Percentiles rank a stretch among this genome's conserved stretches.
These are phyloP conservation scores for Solanum neorickii DNA, from an alignment of 257 asterid genomes.

Conservation along the genomic window DNA sequence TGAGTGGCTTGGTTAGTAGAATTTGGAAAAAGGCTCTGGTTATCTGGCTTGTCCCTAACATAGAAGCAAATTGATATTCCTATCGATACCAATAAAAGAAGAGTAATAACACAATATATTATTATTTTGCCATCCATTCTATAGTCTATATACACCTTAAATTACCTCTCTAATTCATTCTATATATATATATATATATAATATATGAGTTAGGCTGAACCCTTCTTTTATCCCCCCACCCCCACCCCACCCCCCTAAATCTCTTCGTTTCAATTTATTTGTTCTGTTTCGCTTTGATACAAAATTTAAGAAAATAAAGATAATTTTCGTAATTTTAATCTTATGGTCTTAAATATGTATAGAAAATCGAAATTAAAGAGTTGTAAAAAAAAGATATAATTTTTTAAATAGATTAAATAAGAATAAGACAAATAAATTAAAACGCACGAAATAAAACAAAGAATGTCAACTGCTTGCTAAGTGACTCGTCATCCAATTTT, in stretches of 20 bases:
- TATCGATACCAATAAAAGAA: neutral
- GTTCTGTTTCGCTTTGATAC: neutral
- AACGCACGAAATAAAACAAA: too few relatives aligned
- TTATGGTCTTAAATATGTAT: too few relatives aligned
- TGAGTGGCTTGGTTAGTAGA: neutral
- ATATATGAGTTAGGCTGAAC: neutral
- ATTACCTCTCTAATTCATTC: neutral
- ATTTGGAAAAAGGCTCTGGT: neutral
- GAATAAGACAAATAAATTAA: too few relatives aligned
- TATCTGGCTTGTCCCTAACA: neutral
- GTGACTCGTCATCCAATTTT: neutral
- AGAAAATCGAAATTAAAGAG: too few relatives aligned
- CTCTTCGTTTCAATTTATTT: too few relatives aligned
- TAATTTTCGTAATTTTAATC: too few relatives aligned
- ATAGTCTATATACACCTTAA: neutral
- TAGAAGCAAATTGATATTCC: neutral
- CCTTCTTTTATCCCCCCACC: neutral
- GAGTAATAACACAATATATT: too few relatives aligned
- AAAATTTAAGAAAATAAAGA: too few relatives aligned
- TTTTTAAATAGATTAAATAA: too few relatives aligned
- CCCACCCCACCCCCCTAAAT: too few relatives aligned
- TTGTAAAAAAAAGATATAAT: too few relatives aligned
- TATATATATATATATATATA: too few relatives aligned
- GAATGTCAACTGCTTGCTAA: neutral
- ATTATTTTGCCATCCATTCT: neutral